Evolutionary conservation across 768 basidiomycete species (phyloP), one percentile per base, ranked within the genome.

Genomic region (Tylopilus intermedius): DNA sequence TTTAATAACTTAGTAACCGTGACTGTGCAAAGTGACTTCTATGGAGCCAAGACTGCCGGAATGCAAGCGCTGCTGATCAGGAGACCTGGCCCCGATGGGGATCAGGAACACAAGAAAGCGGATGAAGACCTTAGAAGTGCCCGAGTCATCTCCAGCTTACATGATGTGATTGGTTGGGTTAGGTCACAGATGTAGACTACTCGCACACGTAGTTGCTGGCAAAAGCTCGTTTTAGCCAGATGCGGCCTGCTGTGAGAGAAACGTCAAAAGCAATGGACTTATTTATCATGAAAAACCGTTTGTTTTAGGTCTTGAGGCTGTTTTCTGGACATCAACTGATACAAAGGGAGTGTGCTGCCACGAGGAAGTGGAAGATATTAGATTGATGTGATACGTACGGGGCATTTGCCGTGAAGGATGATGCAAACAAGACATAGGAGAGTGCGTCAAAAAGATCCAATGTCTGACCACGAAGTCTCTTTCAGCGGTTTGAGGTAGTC

Each of bases 41-140:
- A 73, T 10, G 88, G 86, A 5, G 85, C 88, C 0, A 64, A 51
- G 22, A 65, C 64, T 5, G 79, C 79, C 18, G 82, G 83, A 15
- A 74, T 84, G 66, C 66, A 76, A 13, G 79, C 83, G 0, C 59
- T 87, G n/a, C 61, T 88, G 40, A 55, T 90, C 39, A 72, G 79
- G 35, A 69, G 88, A 54, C 66, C 65, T 15, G 76, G 78, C 3
- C 58, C 68, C 8, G 76, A 79, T 8, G 81, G 78, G 4, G 77
- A 78, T 38, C 70, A 71, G 21, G 79, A 74, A 51, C 55, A 62
- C 45, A 77, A 76, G 50, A 74, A 76, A 42, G 65, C 68, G 8
- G 68, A 54, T 2, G 72, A 76, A 51, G 74, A 81, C 45, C 63
- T 82, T 38, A 53, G 60, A 35, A 57, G 62, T n/a, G 72, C 76